These are phyloP conservation scores for Aeminium ludgeri DNA, from an alignment of 495 filamentous ascomycete genomes.

Conservation along the genomic window DNA sequence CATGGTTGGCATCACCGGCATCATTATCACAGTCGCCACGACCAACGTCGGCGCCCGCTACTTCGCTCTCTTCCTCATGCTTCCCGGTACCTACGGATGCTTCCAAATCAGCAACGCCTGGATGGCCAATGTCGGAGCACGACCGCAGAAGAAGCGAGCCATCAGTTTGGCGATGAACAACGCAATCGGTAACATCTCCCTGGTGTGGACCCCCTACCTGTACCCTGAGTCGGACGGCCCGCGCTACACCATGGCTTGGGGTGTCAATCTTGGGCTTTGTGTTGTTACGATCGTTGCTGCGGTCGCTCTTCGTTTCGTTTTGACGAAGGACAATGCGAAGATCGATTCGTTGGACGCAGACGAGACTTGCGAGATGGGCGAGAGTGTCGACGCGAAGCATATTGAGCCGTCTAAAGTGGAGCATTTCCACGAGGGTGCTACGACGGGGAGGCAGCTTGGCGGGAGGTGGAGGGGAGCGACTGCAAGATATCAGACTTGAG, in stretches of 20 bases:
- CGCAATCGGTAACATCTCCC: constrained; percentile 1
- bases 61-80: constrained; percentile 2
- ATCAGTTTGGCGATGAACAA: constrained; percentile 7
- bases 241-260: constrained; percentile 5
- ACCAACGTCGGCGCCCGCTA: background rate
- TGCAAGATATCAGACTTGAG: too few species aligned
- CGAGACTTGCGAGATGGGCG: too few species aligned
- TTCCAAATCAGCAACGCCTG: constrained; percentile 4
- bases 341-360: too few species aligned
- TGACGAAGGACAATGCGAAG: too few species aligned
- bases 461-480: too few species aligned
- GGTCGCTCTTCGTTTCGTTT: too few species aligned
- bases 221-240: constrained; percentile 1
- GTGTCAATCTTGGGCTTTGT: too few species aligned
- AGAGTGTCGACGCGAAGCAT: too few species aligned
- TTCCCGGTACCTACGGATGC: background rate
- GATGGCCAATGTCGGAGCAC: constrained; percentile 1
- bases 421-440: too few species aligned
- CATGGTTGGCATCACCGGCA: background rate
- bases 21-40: background rate
- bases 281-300: too few species aligned
- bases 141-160: constrained; percentile 4
- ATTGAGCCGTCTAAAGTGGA: too few species aligned
- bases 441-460: too few species aligned
- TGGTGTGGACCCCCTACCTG: constrained; percentile 4